phyloP scores from a whole-genome alignment of 805 yeast species.

The Saccharomycopsis amapae region DNA sequence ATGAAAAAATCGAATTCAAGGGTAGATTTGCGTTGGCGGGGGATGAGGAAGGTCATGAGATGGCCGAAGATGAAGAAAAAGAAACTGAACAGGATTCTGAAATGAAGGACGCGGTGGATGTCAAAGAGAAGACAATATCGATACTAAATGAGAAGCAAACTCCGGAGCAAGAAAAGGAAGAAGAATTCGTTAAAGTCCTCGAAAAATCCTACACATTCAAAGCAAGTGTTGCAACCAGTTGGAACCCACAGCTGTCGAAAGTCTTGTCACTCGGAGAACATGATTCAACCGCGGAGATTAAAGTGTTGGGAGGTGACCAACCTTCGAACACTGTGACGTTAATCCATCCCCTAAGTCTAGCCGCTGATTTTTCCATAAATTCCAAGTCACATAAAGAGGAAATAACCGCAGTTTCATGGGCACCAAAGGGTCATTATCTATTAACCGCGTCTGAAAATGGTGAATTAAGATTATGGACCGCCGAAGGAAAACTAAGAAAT shows the following conservation, averaged over 20 bases:
- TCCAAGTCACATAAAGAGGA: constrained; percentile 14
- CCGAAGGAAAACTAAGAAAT: constrained; percentile 58
- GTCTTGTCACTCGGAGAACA: constrained; percentile 51
- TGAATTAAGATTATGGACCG: constrained; percentile 72
- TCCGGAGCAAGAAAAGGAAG: constrained; percentile 1
- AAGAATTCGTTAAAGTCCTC: constrained; percentile 28
- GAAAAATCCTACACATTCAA: constrained; percentile 34
- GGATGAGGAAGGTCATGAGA: constrained; percentile 19
- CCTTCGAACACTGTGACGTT: constrained; percentile 24
- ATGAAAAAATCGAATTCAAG: constrained; percentile 26
- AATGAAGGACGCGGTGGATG: background rate
- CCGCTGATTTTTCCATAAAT: constrained; percentile 15
- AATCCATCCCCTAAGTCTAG: constrained; percentile 31
- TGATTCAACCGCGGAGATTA: constrained; percentile 41
- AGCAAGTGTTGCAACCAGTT: constrained; percentile 40
- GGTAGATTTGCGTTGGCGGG: constrained; percentile 30
- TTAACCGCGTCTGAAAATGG: constrained; percentile 65
- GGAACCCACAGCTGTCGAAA: constrained; percentile 46
- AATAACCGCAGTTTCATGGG: constrained; percentile 47
- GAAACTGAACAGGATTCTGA: constrained; percentile 14
- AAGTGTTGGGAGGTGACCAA: constrained; percentile 30
- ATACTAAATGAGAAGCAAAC: background rate
- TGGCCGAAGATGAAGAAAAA: constrained; percentile 2
- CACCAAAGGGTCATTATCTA: constrained; percentile 54
- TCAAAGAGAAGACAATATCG: background rate